Conservation (phyloP, 2,329 filamentous ascomycete species). For the Mariannaea sp. region DNA sequence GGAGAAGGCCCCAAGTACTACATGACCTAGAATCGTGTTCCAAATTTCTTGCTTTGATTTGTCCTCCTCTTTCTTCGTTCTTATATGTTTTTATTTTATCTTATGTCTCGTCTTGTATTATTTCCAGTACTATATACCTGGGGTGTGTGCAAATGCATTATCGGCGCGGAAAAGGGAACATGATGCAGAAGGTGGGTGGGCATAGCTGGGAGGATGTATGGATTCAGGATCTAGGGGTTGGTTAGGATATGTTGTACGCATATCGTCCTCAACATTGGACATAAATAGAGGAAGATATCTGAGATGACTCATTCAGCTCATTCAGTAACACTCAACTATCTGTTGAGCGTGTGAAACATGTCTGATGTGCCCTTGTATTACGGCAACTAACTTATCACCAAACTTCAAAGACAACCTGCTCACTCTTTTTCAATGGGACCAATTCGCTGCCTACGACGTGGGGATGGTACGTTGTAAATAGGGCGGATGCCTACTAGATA, state of each 20-base stretch:
- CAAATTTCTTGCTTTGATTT: background rate
- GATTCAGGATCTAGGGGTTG: conserved; percentile 21
- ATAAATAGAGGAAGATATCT: conserved; percentile 10
- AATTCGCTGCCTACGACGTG: no score
- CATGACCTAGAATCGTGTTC: conserved; percentile 55
- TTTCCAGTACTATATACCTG: conserved; percentile 26
- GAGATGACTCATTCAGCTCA: background rate
- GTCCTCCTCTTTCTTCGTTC: background rate
- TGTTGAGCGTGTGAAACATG: background rate
- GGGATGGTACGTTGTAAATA: no score
- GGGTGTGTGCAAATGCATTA: conserved; percentile 21
- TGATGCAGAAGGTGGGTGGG: conserved; percentile 4
- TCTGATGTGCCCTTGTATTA: background rate
- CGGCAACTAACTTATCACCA: no score
- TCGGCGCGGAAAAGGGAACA: conserved; percentile 24
- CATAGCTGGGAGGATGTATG: conserved; percentile 18
- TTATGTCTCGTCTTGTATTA: no score
- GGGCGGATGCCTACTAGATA: no score
- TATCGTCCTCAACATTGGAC: conserved; percentile 27
- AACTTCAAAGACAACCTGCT: no score
- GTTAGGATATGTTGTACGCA: no score
- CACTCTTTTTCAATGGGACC: no score
- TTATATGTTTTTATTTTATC: conserved; percentile 27
- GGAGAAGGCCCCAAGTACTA: conserved; percentile 78
- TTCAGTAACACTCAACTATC: no score